Base-by-base conservation (phyloP, 2,329 filamentous ascomycete species). In the Diaporthe longicolla region DNA sequence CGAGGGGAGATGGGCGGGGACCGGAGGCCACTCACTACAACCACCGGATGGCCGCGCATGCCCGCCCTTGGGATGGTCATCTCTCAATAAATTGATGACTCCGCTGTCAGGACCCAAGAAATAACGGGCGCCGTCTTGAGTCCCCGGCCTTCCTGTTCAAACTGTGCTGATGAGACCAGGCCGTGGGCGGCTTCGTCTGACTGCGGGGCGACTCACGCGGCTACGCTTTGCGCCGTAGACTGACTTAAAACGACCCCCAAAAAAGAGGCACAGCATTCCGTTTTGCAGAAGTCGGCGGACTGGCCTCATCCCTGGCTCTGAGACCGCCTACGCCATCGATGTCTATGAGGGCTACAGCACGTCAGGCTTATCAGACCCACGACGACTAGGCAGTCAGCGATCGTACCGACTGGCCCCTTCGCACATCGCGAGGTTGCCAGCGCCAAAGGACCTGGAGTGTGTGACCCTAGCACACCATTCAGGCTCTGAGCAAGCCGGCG, bases 161-260 rank as follows among this genome's bases (percentile, higher is more conserved):
- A 54, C 50, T n/a, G 37, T 19, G 32, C 19, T 32, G 11, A 26
- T 43, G 19, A 13, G 21, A 45, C 11, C 50, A 70, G 52, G 4
- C 66, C 19, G 52, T 21, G 13, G 32, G 19, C 50, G 24, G 19
- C 35, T 40, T 70, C 17, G 52, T 57, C 29, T 52, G 19, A 19
- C 32, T 57, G 66, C 32, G 43, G 66, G 35, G 19, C 50, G 54
- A 24, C 66, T n/a, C 17, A 15, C 65, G 48, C 48, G 40, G 40
- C 40, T 19, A 43, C 40, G 13, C 8, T n/a, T n/a, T 52, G n/a
- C 48, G 52, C 35, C 35, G 52, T 29, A n/a, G 19, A 26, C 29
- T 21, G 66, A 32, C 26, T n/a, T n/a, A 43, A 43, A 43, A 19
- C 21, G 54, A 32, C 32, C 52, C 48, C 11, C 40, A 7, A 43